Percentiles rank a stretch among this genome's conserved stretches.
Conservation (phyloP, 257 asterid species). For the Plantago elongata region DNA sequence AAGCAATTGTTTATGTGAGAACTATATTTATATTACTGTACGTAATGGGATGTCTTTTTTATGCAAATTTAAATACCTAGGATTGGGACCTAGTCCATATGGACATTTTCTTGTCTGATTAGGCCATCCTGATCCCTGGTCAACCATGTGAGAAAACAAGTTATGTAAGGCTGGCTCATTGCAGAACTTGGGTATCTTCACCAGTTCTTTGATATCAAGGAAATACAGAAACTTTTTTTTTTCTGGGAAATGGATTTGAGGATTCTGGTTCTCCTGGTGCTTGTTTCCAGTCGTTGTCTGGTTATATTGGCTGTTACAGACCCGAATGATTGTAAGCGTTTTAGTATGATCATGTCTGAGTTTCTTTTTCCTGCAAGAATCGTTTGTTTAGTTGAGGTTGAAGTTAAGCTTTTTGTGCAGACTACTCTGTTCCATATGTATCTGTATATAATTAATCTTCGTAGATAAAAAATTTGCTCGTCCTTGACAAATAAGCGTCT, state of each 20-base stretch:
- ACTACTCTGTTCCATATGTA: background rate
- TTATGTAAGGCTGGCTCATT: background rate
- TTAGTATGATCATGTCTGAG: too few relatives aligned
- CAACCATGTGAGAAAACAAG: background rate
- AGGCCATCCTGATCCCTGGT: background rate
- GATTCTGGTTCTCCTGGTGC: slow-evolving; percentile 26
- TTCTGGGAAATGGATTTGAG: slow-evolving; percentile 38
- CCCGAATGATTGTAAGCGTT: slow-evolving; percentile 46
- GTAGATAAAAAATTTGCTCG: background rate
- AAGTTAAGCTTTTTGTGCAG: too few relatives aligned
- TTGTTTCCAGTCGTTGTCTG: slow-evolving; percentile 32
- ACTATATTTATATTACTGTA: background rate
- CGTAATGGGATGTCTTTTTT: background rate
- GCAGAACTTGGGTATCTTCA: background rate
- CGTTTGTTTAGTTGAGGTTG: too few relatives aligned
- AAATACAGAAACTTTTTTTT: background rate
- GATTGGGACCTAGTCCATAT: background rate
- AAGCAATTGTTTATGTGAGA: too few relatives aligned
- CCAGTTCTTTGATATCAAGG: background rate
- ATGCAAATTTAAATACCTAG: background rate
- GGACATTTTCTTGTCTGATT: background rate
- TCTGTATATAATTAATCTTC: background rate
- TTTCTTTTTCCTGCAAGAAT: too few relatives aligned
- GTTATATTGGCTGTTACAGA: slow-evolving; percentile 37
- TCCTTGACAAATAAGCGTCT: too few relatives aligned